These are phyloP conservation scores for Thelephora aurantiotincta DNA, from an alignment of 768 basidiomycete species.

Conservation along the genomic window DNA sequence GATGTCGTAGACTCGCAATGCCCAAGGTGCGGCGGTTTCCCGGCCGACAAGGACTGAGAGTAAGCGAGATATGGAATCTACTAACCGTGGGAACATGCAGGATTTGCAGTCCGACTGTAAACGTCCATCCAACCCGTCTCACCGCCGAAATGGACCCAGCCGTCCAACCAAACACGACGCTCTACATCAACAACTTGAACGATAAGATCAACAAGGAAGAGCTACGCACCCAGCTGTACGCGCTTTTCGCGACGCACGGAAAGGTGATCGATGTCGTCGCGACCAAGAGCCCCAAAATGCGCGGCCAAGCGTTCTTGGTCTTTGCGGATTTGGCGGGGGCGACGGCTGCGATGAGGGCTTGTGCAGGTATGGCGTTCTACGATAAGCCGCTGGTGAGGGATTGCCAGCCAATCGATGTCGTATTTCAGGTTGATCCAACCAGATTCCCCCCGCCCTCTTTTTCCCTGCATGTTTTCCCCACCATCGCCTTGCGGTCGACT, in stretches of 20 bases:
- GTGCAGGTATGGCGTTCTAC: conserved; percentile 88
- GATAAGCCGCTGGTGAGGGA: conserved; percentile 74
- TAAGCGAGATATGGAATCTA: too few species aligned
- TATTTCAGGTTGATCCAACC: conserved; percentile 6
- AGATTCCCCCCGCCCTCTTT: conserved; percentile 5
- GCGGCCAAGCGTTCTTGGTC: conserved; percentile 93
- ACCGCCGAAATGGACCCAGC: conserved; percentile 17
- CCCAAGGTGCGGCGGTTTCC: too few species aligned
- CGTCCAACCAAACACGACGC: conserved; percentile 69
- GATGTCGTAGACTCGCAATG: too few species aligned
- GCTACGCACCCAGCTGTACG: conserved; percentile 66
- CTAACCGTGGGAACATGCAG: too few species aligned
- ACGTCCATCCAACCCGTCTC: conserved; percentile 25
- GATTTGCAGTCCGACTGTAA: neutral
- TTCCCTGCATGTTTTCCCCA: too few species aligned
- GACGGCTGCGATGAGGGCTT: conserved; percentile 84
- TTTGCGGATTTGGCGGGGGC: conserved; percentile 85
- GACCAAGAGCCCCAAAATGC: conserved; percentile 71
- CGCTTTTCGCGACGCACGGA: conserved; percentile 88
- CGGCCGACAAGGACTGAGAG: too few species aligned
- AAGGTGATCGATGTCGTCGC: conserved; percentile 89
- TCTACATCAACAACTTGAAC: conserved; percentile 90
- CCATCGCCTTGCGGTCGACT: conserved; percentile 17
- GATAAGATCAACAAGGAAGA: conserved; percentile 89
- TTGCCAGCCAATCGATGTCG: neutral